Conservation (phyloP, 805 yeast species). For the Starmerella cellae region DNA sequence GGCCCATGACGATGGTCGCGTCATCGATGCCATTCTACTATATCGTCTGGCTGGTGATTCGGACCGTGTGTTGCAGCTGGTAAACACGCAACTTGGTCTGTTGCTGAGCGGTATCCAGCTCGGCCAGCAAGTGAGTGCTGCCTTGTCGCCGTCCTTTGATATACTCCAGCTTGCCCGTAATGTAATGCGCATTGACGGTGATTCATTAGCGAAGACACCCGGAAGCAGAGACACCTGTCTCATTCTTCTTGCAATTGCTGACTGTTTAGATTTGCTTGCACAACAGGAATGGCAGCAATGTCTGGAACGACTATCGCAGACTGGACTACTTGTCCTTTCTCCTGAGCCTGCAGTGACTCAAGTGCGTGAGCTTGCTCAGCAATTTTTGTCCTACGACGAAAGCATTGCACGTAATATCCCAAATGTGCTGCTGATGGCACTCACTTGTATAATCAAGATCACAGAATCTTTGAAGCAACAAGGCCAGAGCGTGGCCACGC, state of each 20-base stretch:
- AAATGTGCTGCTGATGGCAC: conserved; percentile 59
- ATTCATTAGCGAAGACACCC: conserved; percentile 24
- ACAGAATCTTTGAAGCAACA: conserved; percentile 27
- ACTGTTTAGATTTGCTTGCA: conserved; percentile 49
- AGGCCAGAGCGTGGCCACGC: conserved; percentile 18
- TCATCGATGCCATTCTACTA: conserved; percentile 68
- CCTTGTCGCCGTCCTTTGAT: conserved; percentile 13
- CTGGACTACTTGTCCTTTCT: conserved; percentile 55
- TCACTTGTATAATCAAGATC: conserved; percentile 58
- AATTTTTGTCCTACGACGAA: conserved; percentile 51
- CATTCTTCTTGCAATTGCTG: conserved; percentile 50
- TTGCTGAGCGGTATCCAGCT: conserved; percentile 57
- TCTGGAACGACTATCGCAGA: conserved; percentile 40
- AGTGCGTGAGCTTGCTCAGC: conserved; percentile 58
- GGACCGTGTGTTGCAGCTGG: conserved; percentile 60
- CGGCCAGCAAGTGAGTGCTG: conserved; percentile 37
- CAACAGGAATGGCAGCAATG: conserved; percentile 46
- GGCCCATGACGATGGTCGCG: conserved; percentile 85
- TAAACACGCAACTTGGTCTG: conserved; percentile 69
- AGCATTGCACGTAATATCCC: conserved; percentile 69
- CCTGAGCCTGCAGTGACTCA: conserved; percentile 35
- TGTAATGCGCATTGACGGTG: conserved; percentile 31
- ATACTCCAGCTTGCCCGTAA: conserved; percentile 31
- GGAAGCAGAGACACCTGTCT: conserved; percentile 52
- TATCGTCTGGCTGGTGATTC: conserved; percentile 83